A percentile compares a stretch with the other conserved stretches of the same genome.
These are phyloP conservation scores for Stentor roeselii DNA, from an alignment of 73 alveolate genomes.

Conservation along the genomic window DNA sequence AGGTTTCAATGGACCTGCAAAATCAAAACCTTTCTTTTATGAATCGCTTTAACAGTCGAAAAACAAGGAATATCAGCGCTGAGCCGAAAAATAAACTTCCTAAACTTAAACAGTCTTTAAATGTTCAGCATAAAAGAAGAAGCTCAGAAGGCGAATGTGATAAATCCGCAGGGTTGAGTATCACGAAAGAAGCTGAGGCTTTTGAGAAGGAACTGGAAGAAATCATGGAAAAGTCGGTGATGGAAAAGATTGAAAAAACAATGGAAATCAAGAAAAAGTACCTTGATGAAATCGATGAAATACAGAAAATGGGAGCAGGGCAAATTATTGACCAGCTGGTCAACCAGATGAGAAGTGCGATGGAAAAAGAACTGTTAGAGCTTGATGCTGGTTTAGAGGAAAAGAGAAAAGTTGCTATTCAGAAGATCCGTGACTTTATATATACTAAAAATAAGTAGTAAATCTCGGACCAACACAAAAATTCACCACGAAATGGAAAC, in stretches of 20 bases:
- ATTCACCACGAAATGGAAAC: neutral
- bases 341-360: neutral
- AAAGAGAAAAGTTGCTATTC: neutral
- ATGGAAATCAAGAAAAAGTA: neutral
- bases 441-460: neutral
- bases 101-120: neutral
- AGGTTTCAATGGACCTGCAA: neutral
- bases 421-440: neutral
- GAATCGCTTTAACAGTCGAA: neutral
- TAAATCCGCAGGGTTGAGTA: conserved; percentile 14
- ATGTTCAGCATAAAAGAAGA: neutral
- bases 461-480: neutral
- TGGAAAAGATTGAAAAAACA: neutral
- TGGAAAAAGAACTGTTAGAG: neutral
- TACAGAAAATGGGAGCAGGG: neutral
- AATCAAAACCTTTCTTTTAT: neutral
- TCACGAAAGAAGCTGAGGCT: neutral
- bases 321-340: neutral
- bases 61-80: conserved; percentile 3
- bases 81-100: neutral
- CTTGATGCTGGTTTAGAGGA: neutral
- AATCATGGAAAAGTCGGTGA: conserved; percentile 12
- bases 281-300: neutral
- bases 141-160: conserved; percentile 23
- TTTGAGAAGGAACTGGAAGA: conserved; percentile 21